Evolutionary conservation across 164 flowering plant genomes (phyloP), one percentile per base, ranked within the genome.

Genomic region (Magnolia sinica): DNA sequence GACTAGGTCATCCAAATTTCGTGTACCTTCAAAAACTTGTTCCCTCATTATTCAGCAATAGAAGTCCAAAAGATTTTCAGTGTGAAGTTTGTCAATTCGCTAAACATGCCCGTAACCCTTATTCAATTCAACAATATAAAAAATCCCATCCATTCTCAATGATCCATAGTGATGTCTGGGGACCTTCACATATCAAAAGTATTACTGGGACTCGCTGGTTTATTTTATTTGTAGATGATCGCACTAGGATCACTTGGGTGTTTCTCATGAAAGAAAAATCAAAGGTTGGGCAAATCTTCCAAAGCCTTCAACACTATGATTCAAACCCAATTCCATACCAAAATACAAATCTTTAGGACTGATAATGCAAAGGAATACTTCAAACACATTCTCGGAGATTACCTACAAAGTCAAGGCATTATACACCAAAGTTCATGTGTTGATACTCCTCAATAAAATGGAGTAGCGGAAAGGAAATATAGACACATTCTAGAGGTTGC

Each of bases 321-420:
- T 20, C 68, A 65, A 20, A 65, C 18, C 22, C 68, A 65, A 7
- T 65, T 20, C 3, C 68, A 65, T 13, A 1, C 68, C 14, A 65
- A 65, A 65, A 65, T 65, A 65, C 68, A 65, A 65, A 20, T 65
- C 20, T 65, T 65, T 0, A 65, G n/a, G 22, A 65, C 68, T 20
- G 68, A 65, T 65, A 65, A 65, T 65, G 68, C 68, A 58, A 58
- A 58, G 63, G 63, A 58, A 58, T 58, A 58, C 18, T 58, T 58
- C 18, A 16, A 58, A 16, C 11, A 10, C 18, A 10, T 58, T 58
- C 63, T 58, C 14, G 1, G 0, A 10, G 63, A 58, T 10, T 58
- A 58, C 18, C 63, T 58, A 10, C 11, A 10, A 10, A 58, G 63
- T 58, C 18, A 58, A 16, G 63, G 63, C 63, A 58, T 58, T 58